phyloP scores from a whole-genome alignment of 202 grass and related monocot species.

The Eragrostis tef region DNA sequence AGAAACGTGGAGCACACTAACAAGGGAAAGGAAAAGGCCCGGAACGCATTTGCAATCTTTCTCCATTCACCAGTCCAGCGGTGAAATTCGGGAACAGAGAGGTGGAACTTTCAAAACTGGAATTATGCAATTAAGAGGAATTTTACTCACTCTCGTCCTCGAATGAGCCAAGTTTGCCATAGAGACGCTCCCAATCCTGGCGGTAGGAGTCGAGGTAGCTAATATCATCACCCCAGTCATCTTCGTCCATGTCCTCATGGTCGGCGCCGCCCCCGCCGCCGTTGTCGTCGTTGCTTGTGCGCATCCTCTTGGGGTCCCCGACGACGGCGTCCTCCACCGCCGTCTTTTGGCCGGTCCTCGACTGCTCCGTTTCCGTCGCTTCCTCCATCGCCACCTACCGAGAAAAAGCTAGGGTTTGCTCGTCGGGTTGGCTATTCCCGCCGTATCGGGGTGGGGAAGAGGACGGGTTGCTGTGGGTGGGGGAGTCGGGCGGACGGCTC shows the following conservation, averaged over 20 bases:
- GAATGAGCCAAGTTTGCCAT: neutral
- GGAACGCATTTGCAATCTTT: too few species aligned
- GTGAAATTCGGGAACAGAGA: too few species aligned
- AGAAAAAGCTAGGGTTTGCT: neutral
- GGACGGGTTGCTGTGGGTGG: too few species aligned
- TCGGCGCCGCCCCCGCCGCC: neutral
- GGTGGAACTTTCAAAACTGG: too few species aligned
- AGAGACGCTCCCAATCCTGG: neutral
- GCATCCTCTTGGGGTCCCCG: neutral
- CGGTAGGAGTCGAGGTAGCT: neutral
- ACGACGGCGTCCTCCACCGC: neutral
- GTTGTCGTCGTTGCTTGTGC: neutral
- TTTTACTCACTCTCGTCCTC: conserved; percentile 16
- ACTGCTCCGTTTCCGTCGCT: neutral
- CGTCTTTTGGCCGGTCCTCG: neutral
- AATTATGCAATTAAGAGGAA: too few species aligned
- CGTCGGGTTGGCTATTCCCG: too few species aligned
- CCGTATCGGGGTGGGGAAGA: too few species aligned
- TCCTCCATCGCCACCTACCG: neutral
- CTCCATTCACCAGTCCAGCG: too few species aligned
- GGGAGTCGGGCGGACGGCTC: too few species aligned
- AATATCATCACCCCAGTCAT: neutral
- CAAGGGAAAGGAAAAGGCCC: too few species aligned
- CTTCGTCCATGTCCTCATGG: neutral
- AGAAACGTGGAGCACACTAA: too few species aligned